Conservation (phyloP, 345 rosid genomes). For the Nasturtium officinale region DNA sequence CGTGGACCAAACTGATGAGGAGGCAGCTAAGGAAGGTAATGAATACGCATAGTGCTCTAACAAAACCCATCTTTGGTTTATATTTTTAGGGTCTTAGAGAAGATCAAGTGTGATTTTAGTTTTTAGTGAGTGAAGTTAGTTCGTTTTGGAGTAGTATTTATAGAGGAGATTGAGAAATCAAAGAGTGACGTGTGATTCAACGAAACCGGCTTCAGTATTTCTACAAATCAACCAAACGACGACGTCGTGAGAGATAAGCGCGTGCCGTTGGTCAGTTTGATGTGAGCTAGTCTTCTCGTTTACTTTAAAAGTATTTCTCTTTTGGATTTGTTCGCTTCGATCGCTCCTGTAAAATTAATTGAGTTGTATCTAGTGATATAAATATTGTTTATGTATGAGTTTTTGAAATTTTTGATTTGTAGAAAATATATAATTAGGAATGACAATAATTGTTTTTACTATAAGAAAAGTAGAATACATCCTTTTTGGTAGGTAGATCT, state of each 20-base stretch:
- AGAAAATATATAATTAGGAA: not conserved
- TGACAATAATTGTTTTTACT: not conserved
- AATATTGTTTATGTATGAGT: slow-evolving; percentile 20
- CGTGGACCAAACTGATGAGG: slow-evolving; percentile 20
- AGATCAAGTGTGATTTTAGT: slow-evolving; percentile 26
- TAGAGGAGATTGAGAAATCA: slow-evolving; percentile 27
- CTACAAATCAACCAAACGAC: slow-evolving; percentile 16
- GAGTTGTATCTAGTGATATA: not conserved
- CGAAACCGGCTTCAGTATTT: slow-evolving; percentile 27
- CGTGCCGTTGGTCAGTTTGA: slow-evolving; percentile 27
- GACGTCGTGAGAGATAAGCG: slow-evolving; percentile 9
- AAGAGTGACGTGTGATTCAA: slow-evolving; percentile 32
- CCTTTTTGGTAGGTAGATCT: slow-evolving; percentile 20
- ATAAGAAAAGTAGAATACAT: slow-evolving; percentile 2
- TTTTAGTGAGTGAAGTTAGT: slow-evolving; percentile 30
- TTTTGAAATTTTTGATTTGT: slow-evolving; percentile 20
- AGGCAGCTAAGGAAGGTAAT: slow-evolving; percentile 25
- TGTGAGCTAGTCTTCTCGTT: slow-evolving; percentile 32
- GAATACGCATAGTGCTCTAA: slow-evolving; percentile 32
- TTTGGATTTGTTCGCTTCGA: slow-evolving; percentile 33
- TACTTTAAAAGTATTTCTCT: slow-evolving; percentile 20
- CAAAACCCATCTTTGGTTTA: slow-evolving; percentile 22
- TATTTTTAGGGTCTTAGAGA: slow-evolving; percentile 10
- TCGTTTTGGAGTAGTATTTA: slow-evolving; percentile 20
- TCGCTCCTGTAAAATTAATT: slow-evolving; percentile 6